Conservation (phyloP, 1,139 yeast genomes). For the Pichia sp. region DNA sequence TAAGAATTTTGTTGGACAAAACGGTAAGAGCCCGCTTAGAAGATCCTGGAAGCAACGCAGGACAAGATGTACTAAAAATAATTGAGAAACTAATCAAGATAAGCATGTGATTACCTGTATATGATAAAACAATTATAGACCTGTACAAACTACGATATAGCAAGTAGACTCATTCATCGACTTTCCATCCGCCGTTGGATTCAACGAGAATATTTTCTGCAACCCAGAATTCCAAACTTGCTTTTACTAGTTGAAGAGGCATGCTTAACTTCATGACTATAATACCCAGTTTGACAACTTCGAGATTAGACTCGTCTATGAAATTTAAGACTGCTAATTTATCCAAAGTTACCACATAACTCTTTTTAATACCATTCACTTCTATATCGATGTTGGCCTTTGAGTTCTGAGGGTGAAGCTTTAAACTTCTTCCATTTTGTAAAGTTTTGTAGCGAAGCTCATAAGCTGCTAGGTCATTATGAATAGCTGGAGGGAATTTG, state of each 20-base stretch:
- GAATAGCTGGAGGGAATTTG: conserved; percentile 43
- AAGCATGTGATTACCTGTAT: conserved; percentile 5
- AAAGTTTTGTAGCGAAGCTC: conserved; percentile 35
- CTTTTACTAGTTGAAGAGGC: conserved; percentile 38
- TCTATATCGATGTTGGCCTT: conserved; percentile 57
- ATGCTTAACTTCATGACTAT: conserved; percentile 34
- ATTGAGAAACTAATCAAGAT: conserved; percentile 33
- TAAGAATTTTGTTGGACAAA: conserved; percentile 61
- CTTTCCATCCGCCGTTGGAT: conserved; percentile 18
- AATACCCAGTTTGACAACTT: conserved; percentile 28
- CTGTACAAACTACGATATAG: neutral
- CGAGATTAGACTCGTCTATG: conserved; percentile 15
- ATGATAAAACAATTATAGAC: neutral
- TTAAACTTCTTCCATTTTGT: conserved; percentile 57
- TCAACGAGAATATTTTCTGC: conserved; percentile 41
- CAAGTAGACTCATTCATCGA: conserved; percentile 12
- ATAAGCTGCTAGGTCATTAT: conserved; percentile 40
- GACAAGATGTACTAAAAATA: conserved; percentile 33
- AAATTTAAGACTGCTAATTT: conserved; percentile 61
- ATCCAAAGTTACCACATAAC: conserved; percentile 58
- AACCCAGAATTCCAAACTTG: conserved; percentile 55
- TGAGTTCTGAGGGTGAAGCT: conserved; percentile 59
- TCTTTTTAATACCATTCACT: conserved; percentile 40
- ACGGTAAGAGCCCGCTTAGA: conserved; percentile 58
- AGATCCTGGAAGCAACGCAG: conserved; percentile 33